Conservation (phyloP, 495 filamentous ascomycete genomes). For the Daldinia caldariorum region DNA sequence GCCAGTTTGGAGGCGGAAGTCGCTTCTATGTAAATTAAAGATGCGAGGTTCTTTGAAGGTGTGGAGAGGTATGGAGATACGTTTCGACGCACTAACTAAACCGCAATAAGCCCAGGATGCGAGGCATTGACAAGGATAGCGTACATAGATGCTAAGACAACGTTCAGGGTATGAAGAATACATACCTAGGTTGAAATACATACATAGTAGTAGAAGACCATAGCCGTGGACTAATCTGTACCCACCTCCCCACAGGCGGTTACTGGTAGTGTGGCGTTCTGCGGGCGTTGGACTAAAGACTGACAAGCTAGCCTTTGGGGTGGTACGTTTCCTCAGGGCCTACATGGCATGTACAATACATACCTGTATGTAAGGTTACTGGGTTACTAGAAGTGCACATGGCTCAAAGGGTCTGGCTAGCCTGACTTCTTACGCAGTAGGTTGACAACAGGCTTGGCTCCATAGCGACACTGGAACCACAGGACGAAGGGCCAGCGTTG, state of each 20-base stretch:
- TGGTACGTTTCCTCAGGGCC: background rate
- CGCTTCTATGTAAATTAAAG: conserved; percentile 35
- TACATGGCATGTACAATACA: background rate
- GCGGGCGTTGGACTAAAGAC: conserved; percentile 12
- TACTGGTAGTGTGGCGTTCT: conserved; percentile 26
- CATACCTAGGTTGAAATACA: too few species aligned
- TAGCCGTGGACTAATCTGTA: conserved; percentile 30
- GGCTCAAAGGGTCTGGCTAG: conserved; percentile 39
- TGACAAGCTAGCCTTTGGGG: conserved; percentile 4
- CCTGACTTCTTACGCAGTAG: conserved; percentile 13
- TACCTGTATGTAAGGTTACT: conserved; percentile 10
- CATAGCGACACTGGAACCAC: conserved; percentile 30
- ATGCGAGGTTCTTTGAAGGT: conserved; percentile 31
- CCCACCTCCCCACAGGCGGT: conserved; percentile 40
- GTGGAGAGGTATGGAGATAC: conserved; percentile 40
- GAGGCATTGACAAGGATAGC: conserved; percentile 44
- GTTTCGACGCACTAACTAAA: conserved; percentile 49
- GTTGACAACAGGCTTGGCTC: conserved; percentile 30
- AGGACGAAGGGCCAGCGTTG: conserved; percentile 42
- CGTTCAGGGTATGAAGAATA: conserved; percentile 31
- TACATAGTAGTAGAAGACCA: conserved; percentile 17
- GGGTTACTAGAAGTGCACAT: conserved; percentile 28
- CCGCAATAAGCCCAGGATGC: conserved; percentile 48
- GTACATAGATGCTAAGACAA: conserved; percentile 38
- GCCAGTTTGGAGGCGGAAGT: conserved; percentile 27